Evolutionary conservation across 2,329 filamentous ascomycete species (phyloP), one percentile per base, ranked within the genome.

Genomic region (Colletotrichum sp.): DNA sequence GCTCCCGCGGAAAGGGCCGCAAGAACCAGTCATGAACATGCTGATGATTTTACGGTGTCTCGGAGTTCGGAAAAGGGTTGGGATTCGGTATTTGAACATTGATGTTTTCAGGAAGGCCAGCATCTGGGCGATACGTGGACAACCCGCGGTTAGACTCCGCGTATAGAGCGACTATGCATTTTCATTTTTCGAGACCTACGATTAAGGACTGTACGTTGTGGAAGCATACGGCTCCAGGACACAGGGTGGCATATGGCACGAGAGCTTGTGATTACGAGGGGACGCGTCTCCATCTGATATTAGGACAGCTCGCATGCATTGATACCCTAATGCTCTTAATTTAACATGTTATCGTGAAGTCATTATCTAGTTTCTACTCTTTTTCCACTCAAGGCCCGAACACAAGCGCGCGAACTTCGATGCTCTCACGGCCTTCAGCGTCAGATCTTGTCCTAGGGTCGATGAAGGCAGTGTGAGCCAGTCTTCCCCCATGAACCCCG

Each of bases 341-440:
- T 30, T 65, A 76, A 74, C 57, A 64, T 61, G 19, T 76, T 39
- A 49, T 76, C 63, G 71, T 73, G 62, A 59, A 62, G 22, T 72
- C 69, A n/a, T 66, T 25, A 74, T 25, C 27, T 57, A 44, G 3
- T n/a, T 13, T 30, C 19, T 13, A 19, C 68, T 34, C 15, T 15
- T 30, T 64, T 16, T 7, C 22, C 9, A 16, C n/a, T n/a, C 25
- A 90, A 16, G 89, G 87, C 1, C 94, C 94, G 88, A 98, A 98
- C 0, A 98, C 94, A 83, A 98, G 87, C 44, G 95, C 93, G 80
- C 96, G 90, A 19, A 98, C 94, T 85, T 98, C 96, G 82, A 98
- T 98, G 82, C 95, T 98, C 88, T 98, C 95, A 78, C 96, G 90
- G 0, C 90, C 91, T 78, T 92, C 92, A 6, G 94, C 95, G 62